Evolutionary conservation across 192 early-diverging fungal species (phyloP).

Genomic region (Podila minutissima): DNA sequence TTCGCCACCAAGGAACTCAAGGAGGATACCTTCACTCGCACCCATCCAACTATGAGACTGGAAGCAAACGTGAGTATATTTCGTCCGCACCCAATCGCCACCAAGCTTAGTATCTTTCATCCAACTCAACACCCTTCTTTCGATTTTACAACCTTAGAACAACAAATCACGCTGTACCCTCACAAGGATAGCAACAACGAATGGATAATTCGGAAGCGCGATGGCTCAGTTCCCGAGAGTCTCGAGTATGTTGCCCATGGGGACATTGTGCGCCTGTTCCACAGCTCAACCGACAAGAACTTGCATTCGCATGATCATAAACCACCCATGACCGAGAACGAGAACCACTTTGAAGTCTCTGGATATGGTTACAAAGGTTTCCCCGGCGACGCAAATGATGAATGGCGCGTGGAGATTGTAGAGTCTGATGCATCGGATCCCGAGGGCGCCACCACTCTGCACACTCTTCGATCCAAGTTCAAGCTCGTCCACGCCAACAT

Average conservation of each 20-base stretch:
- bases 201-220: slow-evolving; percentile 67
- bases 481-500: slow-evolving; percentile 77
- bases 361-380: slow-evolving; percentile 78
- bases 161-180: slow-evolving; percentile 58
- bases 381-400: slow-evolving; percentile 91
- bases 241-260: slow-evolving; percentile 71
- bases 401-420: slow-evolving; percentile 87
- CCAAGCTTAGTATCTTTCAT: slow-evolving; percentile 63
- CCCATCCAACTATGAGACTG: slow-evolving; percentile 67
- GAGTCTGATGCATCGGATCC: slow-evolving; percentile 60
- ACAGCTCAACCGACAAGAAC: slow-evolving; percentile 65
- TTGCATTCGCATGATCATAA: slow-evolving; percentile 81
- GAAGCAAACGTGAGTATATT: slow-evolving; percentile 74
- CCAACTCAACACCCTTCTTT: slow-evolving; percentile 62
- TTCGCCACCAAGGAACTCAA: slow-evolving; percentile 74
- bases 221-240: slow-evolving; percentile 37
- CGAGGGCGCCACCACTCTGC: slow-evolving; percentile 62
- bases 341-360: slow-evolving; percentile 81
- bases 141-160: slow-evolving; percentile 26
- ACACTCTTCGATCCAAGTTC: slow-evolving; percentile 75
- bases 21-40: slow-evolving; percentile 87
- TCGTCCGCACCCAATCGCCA: slow-evolving; percentile 7
- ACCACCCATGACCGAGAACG: slow-evolving; percentile 72
- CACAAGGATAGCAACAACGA: slow-evolving; percentile 89
- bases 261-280: slow-evolving; percentile 81